Conservation (phyloP, 176 grass and related monocot species). For the Juncus effusus region DNA sequence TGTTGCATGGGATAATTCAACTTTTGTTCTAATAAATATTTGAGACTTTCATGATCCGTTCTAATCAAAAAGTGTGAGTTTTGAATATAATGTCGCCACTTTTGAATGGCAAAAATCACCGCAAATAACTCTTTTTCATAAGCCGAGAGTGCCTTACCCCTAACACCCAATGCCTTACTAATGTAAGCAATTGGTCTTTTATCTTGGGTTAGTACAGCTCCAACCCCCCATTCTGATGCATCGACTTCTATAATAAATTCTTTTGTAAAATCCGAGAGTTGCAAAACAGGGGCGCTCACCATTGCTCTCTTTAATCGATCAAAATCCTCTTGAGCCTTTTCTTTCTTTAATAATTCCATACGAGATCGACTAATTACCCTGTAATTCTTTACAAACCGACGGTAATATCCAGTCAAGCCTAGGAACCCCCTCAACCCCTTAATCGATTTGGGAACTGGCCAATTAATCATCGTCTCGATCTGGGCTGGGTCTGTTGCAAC, state of each 20-base stretch:
- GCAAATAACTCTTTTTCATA: constrained; percentile 6
- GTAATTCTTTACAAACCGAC: no score
- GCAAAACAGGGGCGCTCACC: not conserved
- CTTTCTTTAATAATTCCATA: not conserved
- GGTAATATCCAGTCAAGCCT: not conserved
- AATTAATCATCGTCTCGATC: no score
- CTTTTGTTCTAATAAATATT: no score
- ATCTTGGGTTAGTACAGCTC: not conserved
- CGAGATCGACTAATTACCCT: not conserved
- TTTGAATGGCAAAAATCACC: no score
- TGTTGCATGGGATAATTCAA: no score
- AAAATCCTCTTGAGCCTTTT: not conserved
- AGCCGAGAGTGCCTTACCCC: not conserved
- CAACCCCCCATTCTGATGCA: not conserved
- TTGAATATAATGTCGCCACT: no score
- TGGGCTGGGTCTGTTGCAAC: not conserved
- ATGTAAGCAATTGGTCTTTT: not conserved
- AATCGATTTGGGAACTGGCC: not conserved
- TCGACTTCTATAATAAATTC: not conserved
- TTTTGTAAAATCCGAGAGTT: not conserved
- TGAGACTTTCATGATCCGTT: no score
- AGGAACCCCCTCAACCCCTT: not conserved
- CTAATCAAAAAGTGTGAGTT: no score
- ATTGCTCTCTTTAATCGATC: not conserved
- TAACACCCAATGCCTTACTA: not conserved